Conservation (phyloP, 2,329 filamentous ascomycete species). For the Fonsecaea monophora region DNA sequence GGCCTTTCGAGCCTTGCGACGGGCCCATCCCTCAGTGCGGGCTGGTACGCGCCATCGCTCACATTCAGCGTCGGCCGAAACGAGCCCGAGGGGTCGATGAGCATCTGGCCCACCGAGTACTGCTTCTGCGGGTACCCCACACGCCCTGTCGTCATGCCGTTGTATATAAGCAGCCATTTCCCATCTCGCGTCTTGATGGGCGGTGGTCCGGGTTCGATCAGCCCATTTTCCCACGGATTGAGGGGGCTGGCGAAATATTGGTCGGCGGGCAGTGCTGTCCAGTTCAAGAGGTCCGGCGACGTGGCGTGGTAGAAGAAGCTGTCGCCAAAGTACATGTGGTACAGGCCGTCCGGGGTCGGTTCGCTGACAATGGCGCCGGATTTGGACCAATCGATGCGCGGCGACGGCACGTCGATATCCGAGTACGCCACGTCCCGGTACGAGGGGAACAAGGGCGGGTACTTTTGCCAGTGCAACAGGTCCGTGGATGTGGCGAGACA, state of each 20-base stretch:
- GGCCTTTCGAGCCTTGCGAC: slow-evolving; percentile 45
- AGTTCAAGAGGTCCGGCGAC: slow-evolving; percentile 45
- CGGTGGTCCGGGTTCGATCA: slow-evolving; percentile 46
- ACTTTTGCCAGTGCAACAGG: slow-evolving; percentile 47
- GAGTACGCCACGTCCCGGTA: slow-evolving; percentile 21
- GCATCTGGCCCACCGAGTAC: slow-evolving; percentile 46
- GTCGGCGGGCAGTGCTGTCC: slow-evolving; percentile 36
- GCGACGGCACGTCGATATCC: slow-evolving; percentile 15
- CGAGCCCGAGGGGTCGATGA: slow-evolving; percentile 42
- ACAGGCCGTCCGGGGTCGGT: slow-evolving; percentile 42
- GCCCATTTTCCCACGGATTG: slow-evolving; percentile 44
- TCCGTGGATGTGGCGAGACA: slow-evolving; percentile 49
- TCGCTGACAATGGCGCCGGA: slow-evolving; percentile 42
- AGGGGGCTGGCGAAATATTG: slow-evolving; percentile 42
- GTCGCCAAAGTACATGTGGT: slow-evolving; percentile 48
- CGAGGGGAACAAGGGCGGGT: slow-evolving; percentile 33
- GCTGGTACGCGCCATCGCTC: slow-evolving; percentile 12
- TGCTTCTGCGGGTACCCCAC: slow-evolving; percentile 42
- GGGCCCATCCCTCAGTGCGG: slow-evolving; percentile 31
- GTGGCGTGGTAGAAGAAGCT: slow-evolving; percentile 42
- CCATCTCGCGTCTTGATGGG: slow-evolving; percentile 47
- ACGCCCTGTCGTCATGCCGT: slow-evolving; percentile 39
- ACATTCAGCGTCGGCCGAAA: slow-evolving; percentile 16
- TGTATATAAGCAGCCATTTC: slow-evolving; percentile 43
- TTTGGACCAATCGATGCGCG: slow-evolving; percentile 23